These are phyloP conservation scores for Pleurotus giganteus DNA, from an alignment of 768 basidiomycete genomes.

Conservation along the genomic window DNA sequence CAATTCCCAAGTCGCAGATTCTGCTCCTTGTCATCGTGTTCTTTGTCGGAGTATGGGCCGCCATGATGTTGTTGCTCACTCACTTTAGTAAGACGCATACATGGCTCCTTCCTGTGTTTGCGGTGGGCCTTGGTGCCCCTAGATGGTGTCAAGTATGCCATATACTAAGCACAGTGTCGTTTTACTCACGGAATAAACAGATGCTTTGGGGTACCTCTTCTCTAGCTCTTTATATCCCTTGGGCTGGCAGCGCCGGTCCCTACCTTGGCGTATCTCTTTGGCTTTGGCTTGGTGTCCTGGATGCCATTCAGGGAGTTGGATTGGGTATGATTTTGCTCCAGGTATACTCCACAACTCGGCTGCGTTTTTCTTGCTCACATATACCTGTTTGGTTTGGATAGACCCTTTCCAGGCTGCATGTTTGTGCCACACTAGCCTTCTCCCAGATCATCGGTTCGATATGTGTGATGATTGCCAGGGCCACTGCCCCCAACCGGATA, in stretches of 20 bases:
- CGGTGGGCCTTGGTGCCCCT: constrained; percentile 91
- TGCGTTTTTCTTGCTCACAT: constrained; percentile 19
- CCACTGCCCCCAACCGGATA: constrained; percentile 85
- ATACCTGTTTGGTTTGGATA: constrained; percentile 18
- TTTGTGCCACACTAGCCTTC: constrained; percentile 89
- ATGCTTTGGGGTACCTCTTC: constrained; percentile 97
- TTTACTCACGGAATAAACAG: constrained; percentile 23
- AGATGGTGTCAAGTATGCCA: constrained; percentile 83
- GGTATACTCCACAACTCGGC: constrained; percentile 27
- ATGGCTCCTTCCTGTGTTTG: constrained; percentile 93
- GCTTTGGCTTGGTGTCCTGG: constrained; percentile 95
- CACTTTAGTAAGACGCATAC: constrained; percentile 92
- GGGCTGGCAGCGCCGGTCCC: constrained; percentile 84
- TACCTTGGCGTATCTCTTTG: constrained; percentile 89
- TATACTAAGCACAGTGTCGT: not conserved
- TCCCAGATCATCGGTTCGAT: constrained; percentile 88
- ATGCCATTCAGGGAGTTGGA: constrained; percentile 93
- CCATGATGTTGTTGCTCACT: constrained; percentile 71
- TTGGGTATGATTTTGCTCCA: constrained; percentile 89
- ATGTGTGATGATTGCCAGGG: constrained; percentile 91
- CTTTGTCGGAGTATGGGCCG: constrained; percentile 86
- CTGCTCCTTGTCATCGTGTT: constrained; percentile 76
- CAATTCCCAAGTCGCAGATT: constrained; percentile 82
- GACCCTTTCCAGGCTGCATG: constrained; percentile 91
- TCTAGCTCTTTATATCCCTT: constrained; percentile 88